A percentile compares a stretch with the other conserved stretches of the same genome.
Conservation (phyloP, 2,329 filamentous ascomycete genomes). For the Ophiosphaerella korrae region DNA sequence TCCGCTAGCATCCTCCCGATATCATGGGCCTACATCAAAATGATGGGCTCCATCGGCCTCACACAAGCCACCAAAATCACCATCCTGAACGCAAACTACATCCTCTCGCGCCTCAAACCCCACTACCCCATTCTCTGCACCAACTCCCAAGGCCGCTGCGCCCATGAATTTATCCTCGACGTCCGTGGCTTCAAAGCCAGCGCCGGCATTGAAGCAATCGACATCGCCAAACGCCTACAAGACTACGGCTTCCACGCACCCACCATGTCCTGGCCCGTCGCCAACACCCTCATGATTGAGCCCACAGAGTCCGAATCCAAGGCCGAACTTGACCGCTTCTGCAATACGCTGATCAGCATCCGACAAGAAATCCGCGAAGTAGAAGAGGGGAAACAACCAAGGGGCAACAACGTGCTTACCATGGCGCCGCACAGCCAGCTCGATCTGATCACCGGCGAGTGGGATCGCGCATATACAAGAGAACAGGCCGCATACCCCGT, state of each 20-base stretch:
- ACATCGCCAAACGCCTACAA: conserved; percentile 94
- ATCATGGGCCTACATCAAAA: conserved; percentile 91
- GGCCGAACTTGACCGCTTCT: conserved; percentile 90
- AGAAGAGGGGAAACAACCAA: conserved; percentile 77
- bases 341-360: conserved; percentile 86
- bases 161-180: conserved; percentile 97
- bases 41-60: conserved; percentile 85
- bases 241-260: conserved; percentile 98
- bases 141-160: conserved; percentile 84
- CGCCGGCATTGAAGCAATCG: conserved; percentile 85
- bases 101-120: conserved; percentile 81
- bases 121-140: conserved; percentile 95
- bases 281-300: conserved; percentile 97
- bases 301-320: conserved; percentile 93
- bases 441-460: conserved; percentile 76
- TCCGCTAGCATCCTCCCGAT: conserved; percentile 93
- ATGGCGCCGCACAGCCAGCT: conserved; percentile 84
- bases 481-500: conserved; percentile 88
- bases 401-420: conserved; percentile 82
- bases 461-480: conserved; percentile 80
- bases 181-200: conserved; percentile 82
- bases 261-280: conserved; percentile 95
- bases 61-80: conserved; percentile 90
- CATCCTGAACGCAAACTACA: conserved; percentile 96
- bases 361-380: conserved; percentile 82